These are phyloP conservation scores for Diplodia scrobiculata DNA, from an alignment of 2,329 filamentous ascomycete species.

Conservation along the genomic window DNA sequence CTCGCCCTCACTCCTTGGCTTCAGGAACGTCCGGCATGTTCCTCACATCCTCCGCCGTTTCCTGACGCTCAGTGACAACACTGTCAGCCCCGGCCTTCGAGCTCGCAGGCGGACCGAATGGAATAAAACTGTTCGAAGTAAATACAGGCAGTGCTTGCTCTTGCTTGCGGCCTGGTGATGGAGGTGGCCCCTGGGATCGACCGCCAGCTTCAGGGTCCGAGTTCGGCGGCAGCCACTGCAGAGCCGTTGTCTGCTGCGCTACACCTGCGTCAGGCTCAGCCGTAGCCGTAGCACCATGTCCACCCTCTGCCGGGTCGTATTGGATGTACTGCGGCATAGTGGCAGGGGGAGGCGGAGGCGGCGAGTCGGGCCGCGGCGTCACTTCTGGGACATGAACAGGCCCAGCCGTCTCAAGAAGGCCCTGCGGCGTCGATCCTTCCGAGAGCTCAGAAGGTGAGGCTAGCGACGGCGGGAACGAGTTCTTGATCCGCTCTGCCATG, in stretches of 20 bases:
- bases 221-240: slow-evolving; percentile 43
- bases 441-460: slow-evolving; percentile 18
- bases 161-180: slow-evolving; percentile 35
- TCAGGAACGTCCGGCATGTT: slow-evolving; percentile 8
- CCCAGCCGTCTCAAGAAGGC: slow-evolving; percentile 16
- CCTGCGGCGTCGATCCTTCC: slow-evolving; percentile 21
- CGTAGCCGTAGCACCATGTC: slow-evolving; percentile 17
- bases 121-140: slow-evolving; percentile 46
- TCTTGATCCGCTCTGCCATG: slow-evolving; percentile 25
- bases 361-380: slow-evolving; percentile 42
- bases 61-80: slow-evolving; percentile 5
- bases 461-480: slow-evolving; percentile 16
- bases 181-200: slow-evolving; percentile 30
- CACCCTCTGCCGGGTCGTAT: slow-evolving; percentile 36
- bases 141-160: slow-evolving; percentile 54
- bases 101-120: slow-evolving; percentile 35
- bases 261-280: background rate
- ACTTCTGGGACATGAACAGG: slow-evolving; percentile 32
- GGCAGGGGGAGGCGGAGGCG: slow-evolving; percentile 40
- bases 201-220: slow-evolving; percentile 33
- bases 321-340: slow-evolving; percentile 41
- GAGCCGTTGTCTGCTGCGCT: slow-evolving; percentile 32
- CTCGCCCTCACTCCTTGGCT: slow-evolving; percentile 21
- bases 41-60: slow-evolving; percentile 2
- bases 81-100: background rate